Evolutionary conservation across 2,329 filamentous ascomycete genomes (phyloP).

Genomic region (Aspergillus japonicus): DNA sequence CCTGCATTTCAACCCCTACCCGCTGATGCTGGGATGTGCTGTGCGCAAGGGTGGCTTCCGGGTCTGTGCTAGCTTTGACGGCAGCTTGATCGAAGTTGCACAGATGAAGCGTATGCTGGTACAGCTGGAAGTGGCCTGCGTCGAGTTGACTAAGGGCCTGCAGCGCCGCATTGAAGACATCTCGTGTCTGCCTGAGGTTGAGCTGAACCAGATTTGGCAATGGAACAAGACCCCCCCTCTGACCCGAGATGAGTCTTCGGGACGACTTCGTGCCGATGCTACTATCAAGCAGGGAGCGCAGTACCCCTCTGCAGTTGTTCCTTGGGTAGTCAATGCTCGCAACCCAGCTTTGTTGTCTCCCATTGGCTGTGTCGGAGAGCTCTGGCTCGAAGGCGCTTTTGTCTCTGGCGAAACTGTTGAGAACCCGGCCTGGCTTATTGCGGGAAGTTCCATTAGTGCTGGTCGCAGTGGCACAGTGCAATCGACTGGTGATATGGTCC

Average conservation of each 20-base stretch:
- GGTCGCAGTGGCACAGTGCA: slow-evolving; percentile 35
- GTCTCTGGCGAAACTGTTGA: slow-evolving; percentile 26
- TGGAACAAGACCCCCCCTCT: slow-evolving; percentile 43
- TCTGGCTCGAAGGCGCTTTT: slow-evolving; percentile 43
- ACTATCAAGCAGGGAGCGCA: slow-evolving; percentile 23
- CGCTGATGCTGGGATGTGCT: slow-evolving; percentile 51
- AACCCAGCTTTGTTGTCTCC: slow-evolving; percentile 41
- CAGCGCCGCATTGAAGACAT: slow-evolving; percentile 33
- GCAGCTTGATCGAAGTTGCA: slow-evolving; percentile 30
- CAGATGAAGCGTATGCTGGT: slow-evolving; percentile 42
- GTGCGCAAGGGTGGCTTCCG: slow-evolving; percentile 45
- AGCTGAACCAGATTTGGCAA: slow-evolving; percentile 45
- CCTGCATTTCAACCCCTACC: slow-evolving; percentile 49
- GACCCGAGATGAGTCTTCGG: slow-evolving; percentile 29
- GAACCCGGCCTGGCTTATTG: slow-evolving; percentile 27
- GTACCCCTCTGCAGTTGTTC: slow-evolving; percentile 36
- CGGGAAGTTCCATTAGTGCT: slow-evolving; percentile 31
- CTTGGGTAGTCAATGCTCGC: slow-evolving; percentile 31
- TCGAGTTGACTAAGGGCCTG: slow-evolving; percentile 26
- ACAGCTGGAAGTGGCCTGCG: slow-evolving; percentile 36
- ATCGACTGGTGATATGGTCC: slow-evolving; percentile 35
- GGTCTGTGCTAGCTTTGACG: slow-evolving; percentile 47
- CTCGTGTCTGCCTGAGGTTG: slow-evolving; percentile 37
- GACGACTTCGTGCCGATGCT: slow-evolving; percentile 22
- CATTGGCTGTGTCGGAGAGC: slow-evolving; percentile 40